phyloP scores from a whole-genome alignment of 257 asterid genomes.

The Jacaranda mimosifolia region DNA sequence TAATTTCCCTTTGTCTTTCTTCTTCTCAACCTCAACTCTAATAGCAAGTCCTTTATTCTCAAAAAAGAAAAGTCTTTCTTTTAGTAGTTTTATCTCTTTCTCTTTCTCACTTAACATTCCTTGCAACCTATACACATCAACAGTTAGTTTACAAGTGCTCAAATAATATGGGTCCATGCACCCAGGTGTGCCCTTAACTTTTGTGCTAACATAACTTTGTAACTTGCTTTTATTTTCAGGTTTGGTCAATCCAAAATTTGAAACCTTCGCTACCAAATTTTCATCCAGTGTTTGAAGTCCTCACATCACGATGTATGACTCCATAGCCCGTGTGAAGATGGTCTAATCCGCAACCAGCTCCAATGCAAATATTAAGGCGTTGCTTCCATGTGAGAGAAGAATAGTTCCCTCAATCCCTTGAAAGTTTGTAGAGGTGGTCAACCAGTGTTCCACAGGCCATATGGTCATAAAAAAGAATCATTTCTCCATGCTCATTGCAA shows the following conservation, averaged over 20 bases:
- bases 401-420: constrained; percentile 18
- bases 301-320: constrained; percentile 63
- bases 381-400: constrained; percentile 55
- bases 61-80: too few species aligned
- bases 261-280: constrained; percentile 51
- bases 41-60: too few species aligned
- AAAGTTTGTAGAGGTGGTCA: constrained; percentile 51
- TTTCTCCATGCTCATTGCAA: constrained; percentile 49
- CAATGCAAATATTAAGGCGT: constrained; percentile 58
- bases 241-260: constrained; percentile 68
- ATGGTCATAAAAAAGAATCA: too few species aligned
- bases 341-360: constrained; percentile 64
- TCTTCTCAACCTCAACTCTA: too few species aligned
- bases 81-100: too few species aligned
- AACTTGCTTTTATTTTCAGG: constrained; percentile 44
- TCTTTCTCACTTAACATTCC: too few species aligned
- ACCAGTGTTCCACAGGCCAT: constrained; percentile 52
- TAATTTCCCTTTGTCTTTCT: too few species aligned
- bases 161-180: constrained; percentile 64
- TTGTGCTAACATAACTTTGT: constrained; percentile 55
- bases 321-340: constrained; percentile 56
- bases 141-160: constrained; percentile 54
- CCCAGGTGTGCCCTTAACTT: constrained; percentile 71
- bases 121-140: too few species aligned
- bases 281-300: constrained; percentile 64